Evolutionary conservation across 352 stramenopile species (phyloP).

Genomic region (Phytophthora kernoviae): DNA sequence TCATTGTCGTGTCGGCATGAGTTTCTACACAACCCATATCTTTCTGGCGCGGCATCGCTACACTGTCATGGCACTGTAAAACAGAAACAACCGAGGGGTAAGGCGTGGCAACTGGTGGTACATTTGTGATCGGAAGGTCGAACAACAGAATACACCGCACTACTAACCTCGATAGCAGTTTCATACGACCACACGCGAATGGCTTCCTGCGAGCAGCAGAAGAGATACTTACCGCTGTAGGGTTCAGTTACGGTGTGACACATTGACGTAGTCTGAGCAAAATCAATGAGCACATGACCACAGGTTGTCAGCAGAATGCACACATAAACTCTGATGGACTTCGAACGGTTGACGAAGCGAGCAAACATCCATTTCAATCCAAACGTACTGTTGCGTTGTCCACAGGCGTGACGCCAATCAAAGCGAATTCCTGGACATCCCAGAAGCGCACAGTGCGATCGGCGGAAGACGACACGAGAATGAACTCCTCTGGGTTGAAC

Average conservation of each 20-base stretch:
- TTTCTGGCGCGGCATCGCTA: slow-evolving; percentile 62
- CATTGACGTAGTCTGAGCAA: slow-evolving; percentile 73
- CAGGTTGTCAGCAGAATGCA: not conserved
- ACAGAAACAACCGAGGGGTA: not conserved
- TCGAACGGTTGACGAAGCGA: no score
- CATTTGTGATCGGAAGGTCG: not conserved
- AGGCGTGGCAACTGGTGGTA: not conserved
- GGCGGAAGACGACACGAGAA: slow-evolving; percentile 75
- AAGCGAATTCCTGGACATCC: slow-evolving; percentile 84
- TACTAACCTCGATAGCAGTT: slow-evolving; percentile 69
- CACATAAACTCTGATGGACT: no score
- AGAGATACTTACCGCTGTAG: slow-evolving; percentile 79
- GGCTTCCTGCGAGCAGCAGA: slow-evolving; percentile 77
- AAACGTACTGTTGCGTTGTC: slow-evolving; percentile 68
- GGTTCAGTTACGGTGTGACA: slow-evolving; percentile 78
- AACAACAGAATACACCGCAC: not conserved
- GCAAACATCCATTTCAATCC: not conserved
- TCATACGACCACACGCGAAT: slow-evolving; percentile 88
- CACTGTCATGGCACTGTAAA: slow-evolving; percentile 75
- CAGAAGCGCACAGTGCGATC: slow-evolving; percentile 86
- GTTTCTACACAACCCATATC: slow-evolving; percentile 56
- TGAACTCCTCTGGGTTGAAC: slow-evolving; percentile 89
- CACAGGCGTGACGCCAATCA: slow-evolving; percentile 80
- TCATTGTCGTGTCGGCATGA: slow-evolving; percentile 76
- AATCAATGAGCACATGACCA: not conserved